Evolutionary conservation across 371 early-diverging fungal species (phyloP).

Genomic region (Blakeslea trispora): DNA sequence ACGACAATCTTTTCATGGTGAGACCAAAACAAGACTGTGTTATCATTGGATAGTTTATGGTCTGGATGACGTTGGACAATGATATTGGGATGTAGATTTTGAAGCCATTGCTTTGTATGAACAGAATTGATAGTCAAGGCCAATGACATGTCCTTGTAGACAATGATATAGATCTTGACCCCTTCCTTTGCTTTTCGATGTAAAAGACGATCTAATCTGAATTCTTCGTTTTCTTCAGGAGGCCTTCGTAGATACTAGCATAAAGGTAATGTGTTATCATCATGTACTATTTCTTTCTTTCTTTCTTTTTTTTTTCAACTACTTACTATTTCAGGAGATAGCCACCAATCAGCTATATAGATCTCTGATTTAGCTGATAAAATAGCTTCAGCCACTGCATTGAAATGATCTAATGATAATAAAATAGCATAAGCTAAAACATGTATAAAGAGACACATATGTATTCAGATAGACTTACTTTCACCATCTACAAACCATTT

Average conservation of each 20-base stretch:
- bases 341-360: constrained; percentile 93
- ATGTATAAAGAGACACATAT: too few species aligned
- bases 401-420: constrained; percentile 68
- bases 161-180: constrained; percentile 85
- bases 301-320: background rate
- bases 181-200: constrained; percentile 86
- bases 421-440: background rate
- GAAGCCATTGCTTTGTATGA: constrained; percentile 81
- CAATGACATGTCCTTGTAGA: constrained; percentile 88
- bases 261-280: background rate
- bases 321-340: constrained; percentile 75
- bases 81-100: constrained; percentile 80
- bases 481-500: constrained; percentile 86
- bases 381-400: constrained; percentile 78
- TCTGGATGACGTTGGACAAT: constrained; percentile 88
- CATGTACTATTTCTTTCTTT: background rate
- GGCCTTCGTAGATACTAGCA: constrained; percentile 78
- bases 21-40: constrained; percentile 81
- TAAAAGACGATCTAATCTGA: constrained; percentile 82
- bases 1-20: constrained; percentile 82
- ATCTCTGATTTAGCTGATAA: constrained; percentile 77
- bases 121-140: constrained; percentile 81
- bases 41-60: constrained; percentile 62
- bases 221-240: constrained; percentile 70
- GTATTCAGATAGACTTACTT: constrained; percentile 25